A percentile compares a stretch with the other conserved stretches of the same genome.
Conservation (phyloP, 2,329 filamentous ascomycete species). For the Stagonosporopsis cucurbitacearum region DNA sequence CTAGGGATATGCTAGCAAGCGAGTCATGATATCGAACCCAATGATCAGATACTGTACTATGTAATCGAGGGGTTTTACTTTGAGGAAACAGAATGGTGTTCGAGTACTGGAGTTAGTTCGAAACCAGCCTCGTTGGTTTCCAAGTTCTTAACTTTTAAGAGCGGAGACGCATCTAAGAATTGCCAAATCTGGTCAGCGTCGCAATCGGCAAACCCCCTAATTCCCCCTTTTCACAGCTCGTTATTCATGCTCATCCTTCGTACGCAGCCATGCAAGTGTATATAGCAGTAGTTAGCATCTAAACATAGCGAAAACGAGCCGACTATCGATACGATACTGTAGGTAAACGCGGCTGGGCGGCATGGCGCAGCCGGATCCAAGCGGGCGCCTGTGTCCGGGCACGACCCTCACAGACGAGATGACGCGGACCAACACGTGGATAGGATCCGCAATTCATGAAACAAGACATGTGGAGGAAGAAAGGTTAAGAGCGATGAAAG, state of each 20-base stretch:
- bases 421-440: slow-evolving; percentile 18
- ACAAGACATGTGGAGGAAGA: slow-evolving; percentile 10
- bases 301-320: slow-evolving; percentile 8
- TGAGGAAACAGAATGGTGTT: background rate
- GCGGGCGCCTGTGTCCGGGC: slow-evolving; percentile 7
- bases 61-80: background rate
- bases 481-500: slow-evolving; percentile 12
- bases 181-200: background rate
- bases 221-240: background rate
- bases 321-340: background rate
- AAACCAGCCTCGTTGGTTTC: background rate
- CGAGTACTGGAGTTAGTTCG: background rate
- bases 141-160: slow-evolving; percentile 2
- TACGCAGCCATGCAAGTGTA: background rate
- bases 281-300: background rate
- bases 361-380: slow-evolving; percentile 14
- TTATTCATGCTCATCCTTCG: background rate
- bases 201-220: slow-evolving; percentile 4
- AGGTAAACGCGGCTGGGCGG: slow-evolving; percentile 8
- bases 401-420: slow-evolving; percentile 15
- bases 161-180: slow-evolving; percentile 6
- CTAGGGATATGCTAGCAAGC: slow-evolving; percentile 9
- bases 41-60: background rate
- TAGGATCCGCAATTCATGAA: slow-evolving; percentile 21
- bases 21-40: slow-evolving; percentile 7